Evolutionary conservation across 2,329 filamentous ascomycete genomes (phyloP).

Genomic region (Hypoxylon sp.): DNA sequence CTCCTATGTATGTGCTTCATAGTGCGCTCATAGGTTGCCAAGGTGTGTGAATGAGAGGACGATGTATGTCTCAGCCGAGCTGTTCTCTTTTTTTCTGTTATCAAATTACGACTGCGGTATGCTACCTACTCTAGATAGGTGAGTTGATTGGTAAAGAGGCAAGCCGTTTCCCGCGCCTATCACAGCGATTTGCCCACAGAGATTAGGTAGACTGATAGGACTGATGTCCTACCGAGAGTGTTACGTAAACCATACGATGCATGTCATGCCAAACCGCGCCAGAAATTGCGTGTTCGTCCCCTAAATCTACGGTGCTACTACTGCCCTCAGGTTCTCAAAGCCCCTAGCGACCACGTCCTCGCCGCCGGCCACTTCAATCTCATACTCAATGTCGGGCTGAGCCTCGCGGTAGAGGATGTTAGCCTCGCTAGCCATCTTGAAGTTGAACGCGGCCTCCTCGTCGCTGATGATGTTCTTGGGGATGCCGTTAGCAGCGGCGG

Average conservation of each 20-base stretch:
- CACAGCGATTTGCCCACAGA: slow-evolving; percentile 9
- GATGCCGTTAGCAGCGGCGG: slow-evolving; percentile 63
- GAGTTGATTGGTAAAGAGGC: slow-evolving; percentile 6
- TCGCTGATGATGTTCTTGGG: slow-evolving; percentile 57
- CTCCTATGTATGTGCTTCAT: too few species aligned
- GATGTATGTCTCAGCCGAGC: slow-evolving; percentile 13
- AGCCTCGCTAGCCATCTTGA: slow-evolving; percentile 52
- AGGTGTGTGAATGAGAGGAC: slow-evolving; percentile 5
- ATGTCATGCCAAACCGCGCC: neutral
- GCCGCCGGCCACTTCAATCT: slow-evolving; percentile 49
- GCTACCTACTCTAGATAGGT: slow-evolving; percentile 10
- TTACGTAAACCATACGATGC: slow-evolving; percentile 22
- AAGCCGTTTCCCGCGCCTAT: slow-evolving; percentile 30
- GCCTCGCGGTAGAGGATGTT: slow-evolving; percentile 51
- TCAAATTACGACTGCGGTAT: neutral
- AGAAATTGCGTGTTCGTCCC: neutral
- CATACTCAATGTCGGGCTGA: slow-evolving; percentile 52
- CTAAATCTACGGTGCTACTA: slow-evolving; percentile 30
- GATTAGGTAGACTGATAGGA: slow-evolving; percentile 6
- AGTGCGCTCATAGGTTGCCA: slow-evolving; percentile 14
- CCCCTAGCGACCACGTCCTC: slow-evolving; percentile 49
- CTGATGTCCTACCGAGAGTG: slow-evolving; percentile 12
- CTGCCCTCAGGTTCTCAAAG: slow-evolving; percentile 43
- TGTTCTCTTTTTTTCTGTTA: neutral
- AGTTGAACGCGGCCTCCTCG: slow-evolving; percentile 58